Percentiles rank a stretch among this genome's conserved stretches.
Conservation (phyloP, 1,284 basidiomycete genomes). For the Phaffia rhodozyma region DNA sequence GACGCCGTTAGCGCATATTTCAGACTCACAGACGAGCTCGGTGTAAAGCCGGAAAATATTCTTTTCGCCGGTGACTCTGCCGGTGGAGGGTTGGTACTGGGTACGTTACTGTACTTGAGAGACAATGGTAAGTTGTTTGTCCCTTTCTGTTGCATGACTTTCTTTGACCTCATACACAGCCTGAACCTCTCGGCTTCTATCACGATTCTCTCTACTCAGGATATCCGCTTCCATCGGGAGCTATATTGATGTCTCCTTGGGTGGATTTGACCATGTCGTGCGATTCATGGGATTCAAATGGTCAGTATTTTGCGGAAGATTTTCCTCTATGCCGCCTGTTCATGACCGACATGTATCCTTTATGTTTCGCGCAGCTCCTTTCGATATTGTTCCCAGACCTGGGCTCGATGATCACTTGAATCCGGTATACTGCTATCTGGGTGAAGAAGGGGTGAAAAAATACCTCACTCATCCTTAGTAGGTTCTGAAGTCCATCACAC, state of each 20-base stretch:
- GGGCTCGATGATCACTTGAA: constrained; percentile 75
- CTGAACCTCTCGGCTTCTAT: not conserved
- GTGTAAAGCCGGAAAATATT: constrained; percentile 81
- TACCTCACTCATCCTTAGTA: constrained; percentile 86
- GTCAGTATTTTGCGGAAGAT: too few species aligned
- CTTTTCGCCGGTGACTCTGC: constrained; percentile 84
- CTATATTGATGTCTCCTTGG: constrained; percentile 85
- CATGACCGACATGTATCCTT: not conserved
- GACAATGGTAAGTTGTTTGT: constrained; percentile 45
- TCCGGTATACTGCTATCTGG: constrained; percentile 84
- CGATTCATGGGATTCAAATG: constrained; percentile 93
- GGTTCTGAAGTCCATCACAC: not conserved
- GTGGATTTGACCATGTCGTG: constrained; percentile 92
- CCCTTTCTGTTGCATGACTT: not conserved
- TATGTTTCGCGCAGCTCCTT: constrained; percentile 26
- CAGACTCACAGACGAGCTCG: constrained; percentile 73
- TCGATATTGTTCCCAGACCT: constrained; percentile 66
- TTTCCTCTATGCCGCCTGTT: too few species aligned
- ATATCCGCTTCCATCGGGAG: constrained; percentile 67
- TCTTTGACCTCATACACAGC: not conserved
- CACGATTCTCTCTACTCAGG: constrained; percentile 10
- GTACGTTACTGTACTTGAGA: constrained; percentile 80
- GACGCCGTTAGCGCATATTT: constrained; percentile 82
- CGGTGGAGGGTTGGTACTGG: constrained; percentile 77
- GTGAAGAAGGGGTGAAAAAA: constrained; percentile 59